Percentiles rank a stretch among this genome's conserved stretches.
Evolutionary conservation across 2,329 filamentous ascomycete species (phyloP).

Genomic region (Beauveria brongniartii): DNA sequence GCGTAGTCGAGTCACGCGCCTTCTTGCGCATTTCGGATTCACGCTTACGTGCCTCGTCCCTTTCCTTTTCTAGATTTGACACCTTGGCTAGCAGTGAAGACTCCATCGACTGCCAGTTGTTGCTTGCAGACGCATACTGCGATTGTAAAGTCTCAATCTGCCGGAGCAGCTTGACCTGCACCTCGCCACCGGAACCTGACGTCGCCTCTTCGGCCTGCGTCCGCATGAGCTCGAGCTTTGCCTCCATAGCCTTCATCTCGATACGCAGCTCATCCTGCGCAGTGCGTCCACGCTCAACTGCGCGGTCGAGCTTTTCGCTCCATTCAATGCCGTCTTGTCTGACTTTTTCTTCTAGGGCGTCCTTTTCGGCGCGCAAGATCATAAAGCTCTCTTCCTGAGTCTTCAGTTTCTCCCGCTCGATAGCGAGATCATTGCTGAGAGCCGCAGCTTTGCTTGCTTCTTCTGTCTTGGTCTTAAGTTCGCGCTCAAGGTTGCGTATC

Average conservation of each 20-base stretch:
- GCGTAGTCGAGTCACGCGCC: constrained; percentile 69
- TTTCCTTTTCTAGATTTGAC: constrained; percentile 75
- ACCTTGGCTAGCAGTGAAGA: constrained; percentile 72
- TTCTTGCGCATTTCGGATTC: constrained; percentile 87
- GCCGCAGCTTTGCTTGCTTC: constrained; percentile 58
- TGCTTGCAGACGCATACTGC: constrained; percentile 87
- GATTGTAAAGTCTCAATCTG: constrained; percentile 95
- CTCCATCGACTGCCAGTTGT: constrained; percentile 98
- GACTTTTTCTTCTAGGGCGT: constrained; percentile 61
- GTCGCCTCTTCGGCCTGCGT: constrained; percentile 82
- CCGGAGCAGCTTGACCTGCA: constrained; percentile 80
- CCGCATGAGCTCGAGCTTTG: constrained; percentile 82
- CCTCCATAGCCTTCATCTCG: constrained; percentile 73
- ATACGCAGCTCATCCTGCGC: constrained; percentile 70
- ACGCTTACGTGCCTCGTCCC: constrained; percentile 73
- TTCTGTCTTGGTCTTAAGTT: constrained; percentile 59
- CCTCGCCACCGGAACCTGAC: constrained; percentile 71
- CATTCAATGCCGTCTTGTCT: constrained; percentile 63
- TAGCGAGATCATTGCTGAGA: constrained; percentile 59
- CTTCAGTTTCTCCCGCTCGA: constrained; percentile 49
- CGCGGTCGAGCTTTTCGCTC: constrained; percentile 63
- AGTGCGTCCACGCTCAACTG: constrained; percentile 59
- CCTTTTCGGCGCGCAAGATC: constrained; percentile 71
- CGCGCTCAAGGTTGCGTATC: constrained; percentile 59
- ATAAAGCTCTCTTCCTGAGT: constrained; percentile 50